These are phyloP conservation scores for Mrakiaceae sp. DNA, from an alignment of 1,284 basidiomycete species.

Conservation along the genomic window DNA sequence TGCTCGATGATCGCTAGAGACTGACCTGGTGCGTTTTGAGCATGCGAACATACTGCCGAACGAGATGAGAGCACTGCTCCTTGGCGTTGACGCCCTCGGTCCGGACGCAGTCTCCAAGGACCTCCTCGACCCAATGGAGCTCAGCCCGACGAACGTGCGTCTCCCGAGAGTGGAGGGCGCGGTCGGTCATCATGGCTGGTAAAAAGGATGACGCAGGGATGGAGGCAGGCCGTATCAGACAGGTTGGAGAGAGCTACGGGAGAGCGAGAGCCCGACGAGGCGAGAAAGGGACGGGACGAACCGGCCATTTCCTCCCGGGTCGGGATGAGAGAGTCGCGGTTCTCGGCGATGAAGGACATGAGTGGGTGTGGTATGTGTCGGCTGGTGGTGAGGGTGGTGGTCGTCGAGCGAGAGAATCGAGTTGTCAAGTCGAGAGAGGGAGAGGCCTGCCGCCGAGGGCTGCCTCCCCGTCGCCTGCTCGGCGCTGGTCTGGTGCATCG, in stretches of 20 bases:
- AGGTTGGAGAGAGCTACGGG: too few relatives aligned
- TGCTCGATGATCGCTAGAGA: not conserved
- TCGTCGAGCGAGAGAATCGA: too few relatives aligned
- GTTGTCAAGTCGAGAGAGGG: too few relatives aligned
- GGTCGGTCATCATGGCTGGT: slow-evolving; percentile 10
- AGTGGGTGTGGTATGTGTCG: too few relatives aligned
- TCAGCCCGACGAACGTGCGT: slow-evolving; percentile 1
- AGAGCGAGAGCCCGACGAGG: not conserved
- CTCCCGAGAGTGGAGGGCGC: not conserved
- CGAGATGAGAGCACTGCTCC: slow-evolving; percentile 13
- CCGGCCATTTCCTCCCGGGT: not conserved
- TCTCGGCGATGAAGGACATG: too few relatives aligned
- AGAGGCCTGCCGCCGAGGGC: too few relatives aligned
- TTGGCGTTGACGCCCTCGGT: slow-evolving; percentile 10
- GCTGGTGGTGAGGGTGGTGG: too few relatives aligned
- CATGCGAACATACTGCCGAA: slow-evolving; percentile 10
- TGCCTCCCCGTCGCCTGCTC: too few relatives aligned
- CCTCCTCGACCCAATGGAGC: not conserved
- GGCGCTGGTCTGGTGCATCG: too few relatives aligned
- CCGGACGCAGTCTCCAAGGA: slow-evolving; percentile 6
- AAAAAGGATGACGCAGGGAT: not conserved
- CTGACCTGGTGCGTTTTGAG: slow-evolving; percentile 7
- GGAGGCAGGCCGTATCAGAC: not conserved
- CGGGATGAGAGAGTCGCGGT: too few relatives aligned
- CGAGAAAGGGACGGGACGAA: not conserved